These are phyloP conservation scores for Blastocystis sp. DNA, from an alignment of 352 stramenopile genomes.

Conservation along the genomic window DNA sequence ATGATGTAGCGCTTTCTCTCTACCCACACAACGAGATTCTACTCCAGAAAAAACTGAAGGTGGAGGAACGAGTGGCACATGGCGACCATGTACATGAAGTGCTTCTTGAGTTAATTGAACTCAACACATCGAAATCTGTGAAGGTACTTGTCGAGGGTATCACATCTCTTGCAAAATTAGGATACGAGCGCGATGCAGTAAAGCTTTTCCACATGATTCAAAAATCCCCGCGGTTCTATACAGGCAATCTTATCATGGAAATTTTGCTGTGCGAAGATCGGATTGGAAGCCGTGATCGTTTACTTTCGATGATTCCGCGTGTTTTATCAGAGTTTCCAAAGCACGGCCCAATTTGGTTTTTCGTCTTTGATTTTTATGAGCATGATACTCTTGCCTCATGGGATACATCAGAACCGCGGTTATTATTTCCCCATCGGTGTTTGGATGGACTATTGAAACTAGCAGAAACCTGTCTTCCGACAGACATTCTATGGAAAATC, in stretches of 20 bases:
- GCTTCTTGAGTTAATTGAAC: slow-evolving; percentile 70
- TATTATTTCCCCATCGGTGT: not conserved
- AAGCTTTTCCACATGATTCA: not conserved
- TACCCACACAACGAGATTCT: slow-evolving; percentile 71
- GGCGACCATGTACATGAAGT: slow-evolving; percentile 68
- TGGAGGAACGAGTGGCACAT: slow-evolving; percentile 71
- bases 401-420: not conserved
- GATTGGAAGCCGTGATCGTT: slow-evolving; percentile 67
- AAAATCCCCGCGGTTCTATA: slow-evolving; percentile 67
- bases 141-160: slow-evolving; percentile 75
- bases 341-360: slow-evolving; percentile 19
- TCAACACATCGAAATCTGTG: slow-evolving; percentile 74
- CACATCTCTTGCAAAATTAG: slow-evolving; percentile 72
- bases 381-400: not conserved
- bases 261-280: slow-evolving; percentile 70
- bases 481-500: slow-evolving; percentile 27
- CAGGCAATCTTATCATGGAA: slow-evolving; percentile 73
- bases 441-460: not conserved
- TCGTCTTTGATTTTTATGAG: slow-evolving; percentile 10
- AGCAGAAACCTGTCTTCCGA: not conserved
- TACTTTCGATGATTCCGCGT: slow-evolving; percentile 71
- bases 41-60: slow-evolving; percentile 71
- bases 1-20: slow-evolving; percentile 70
- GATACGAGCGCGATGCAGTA: slow-evolving; percentile 71
- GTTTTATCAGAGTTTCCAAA: slow-evolving; percentile 68